Evolutionary conservation across 1,284 basidiomycete species (phyloP).

Genomic region (Agaricales sp.): DNA sequence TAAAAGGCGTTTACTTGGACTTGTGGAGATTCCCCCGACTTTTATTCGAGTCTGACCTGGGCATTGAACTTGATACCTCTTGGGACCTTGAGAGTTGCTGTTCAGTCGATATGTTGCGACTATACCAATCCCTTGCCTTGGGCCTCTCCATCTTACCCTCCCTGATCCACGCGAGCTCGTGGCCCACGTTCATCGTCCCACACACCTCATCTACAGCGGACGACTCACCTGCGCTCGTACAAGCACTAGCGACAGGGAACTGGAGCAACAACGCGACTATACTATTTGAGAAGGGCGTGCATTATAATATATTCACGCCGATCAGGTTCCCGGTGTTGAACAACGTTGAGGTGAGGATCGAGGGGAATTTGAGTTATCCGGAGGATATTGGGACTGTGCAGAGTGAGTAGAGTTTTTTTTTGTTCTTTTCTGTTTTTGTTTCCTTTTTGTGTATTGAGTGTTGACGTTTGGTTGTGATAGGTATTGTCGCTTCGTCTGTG

Average conservation of each 20-base stretch:
- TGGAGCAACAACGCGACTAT: conserved; percentile 39
- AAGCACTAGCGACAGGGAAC: conserved; percentile 28
- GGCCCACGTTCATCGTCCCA: background rate
- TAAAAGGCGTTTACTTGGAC: no score
- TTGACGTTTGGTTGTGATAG: conserved; percentile 15
- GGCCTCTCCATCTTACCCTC: no score
- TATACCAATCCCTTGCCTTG: no score
- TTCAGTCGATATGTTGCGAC: no score
- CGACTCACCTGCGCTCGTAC: conserved; percentile 37
- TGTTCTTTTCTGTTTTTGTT: background rate
- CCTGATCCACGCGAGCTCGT: no score
- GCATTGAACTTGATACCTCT: no score
- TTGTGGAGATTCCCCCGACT: no score
- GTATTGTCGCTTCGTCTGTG: conserved; percentile 32
- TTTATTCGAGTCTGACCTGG: no score
- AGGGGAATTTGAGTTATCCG: conserved; percentile 50
- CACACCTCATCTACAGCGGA: conserved; percentile 17
- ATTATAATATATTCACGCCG: conserved; percentile 50
- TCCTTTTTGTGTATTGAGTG: background rate
- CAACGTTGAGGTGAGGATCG: conserved; percentile 46
- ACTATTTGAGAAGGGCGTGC: conserved; percentile 41
- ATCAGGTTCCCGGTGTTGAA: conserved; percentile 43
- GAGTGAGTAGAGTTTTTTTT: no score
- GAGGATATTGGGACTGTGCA: conserved; percentile 43
- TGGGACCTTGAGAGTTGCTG: no score